A percentile compares a stretch with the other conserved stretches of the same genome.
These are phyloP conservation scores for Spiraea crenata DNA, from an alignment of 331 rosid species.

Conservation along the genomic window DNA sequence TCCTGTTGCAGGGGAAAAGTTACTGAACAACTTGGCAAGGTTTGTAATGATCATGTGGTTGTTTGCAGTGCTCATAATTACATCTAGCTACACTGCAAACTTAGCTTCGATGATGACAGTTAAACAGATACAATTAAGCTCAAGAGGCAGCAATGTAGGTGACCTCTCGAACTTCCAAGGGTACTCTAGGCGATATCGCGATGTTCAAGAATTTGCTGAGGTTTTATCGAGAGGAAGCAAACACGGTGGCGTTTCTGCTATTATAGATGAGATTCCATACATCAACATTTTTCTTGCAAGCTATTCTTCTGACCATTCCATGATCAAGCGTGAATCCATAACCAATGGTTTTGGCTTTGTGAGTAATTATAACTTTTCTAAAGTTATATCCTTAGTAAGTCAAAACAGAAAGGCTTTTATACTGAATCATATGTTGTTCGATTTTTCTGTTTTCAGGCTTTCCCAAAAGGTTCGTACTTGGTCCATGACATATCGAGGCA, in stretches of 20 bases:
- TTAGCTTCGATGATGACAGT: constrained; percentile 24
- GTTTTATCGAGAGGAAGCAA: constrained; percentile 20
- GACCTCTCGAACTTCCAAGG: neutral
- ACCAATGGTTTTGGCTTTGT: constrained; percentile 25
- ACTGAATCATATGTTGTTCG: no score
- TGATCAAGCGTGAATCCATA: neutral
- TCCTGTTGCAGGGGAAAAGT: constrained; percentile 21
- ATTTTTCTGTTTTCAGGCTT: neutral
- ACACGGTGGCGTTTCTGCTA: constrained; percentile 16
- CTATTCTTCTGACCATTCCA: neutral
- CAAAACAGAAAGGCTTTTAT: no score
- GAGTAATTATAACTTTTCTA: neutral
- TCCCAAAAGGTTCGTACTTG: constrained; percentile 24
- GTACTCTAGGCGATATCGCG: neutral
- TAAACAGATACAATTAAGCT: neutral
- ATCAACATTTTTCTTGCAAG: constrained; percentile 6
- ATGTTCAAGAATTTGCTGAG: constrained; percentile 2
- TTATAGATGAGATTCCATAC: constrained; percentile 12
- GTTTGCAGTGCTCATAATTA: constrained; percentile 17
- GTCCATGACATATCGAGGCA: constrained; percentile 20
- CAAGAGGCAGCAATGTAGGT: constrained; percentile 12
- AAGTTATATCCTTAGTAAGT: no score
- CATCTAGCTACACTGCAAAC: constrained; percentile 26
- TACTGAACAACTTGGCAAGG: constrained; percentile 17
- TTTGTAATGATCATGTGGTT: constrained; percentile 23